Evolutionary conservation across 805 yeast species (phyloP), one percentile per base, ranked within the genome.

Genomic region (Candida montana): DNA sequence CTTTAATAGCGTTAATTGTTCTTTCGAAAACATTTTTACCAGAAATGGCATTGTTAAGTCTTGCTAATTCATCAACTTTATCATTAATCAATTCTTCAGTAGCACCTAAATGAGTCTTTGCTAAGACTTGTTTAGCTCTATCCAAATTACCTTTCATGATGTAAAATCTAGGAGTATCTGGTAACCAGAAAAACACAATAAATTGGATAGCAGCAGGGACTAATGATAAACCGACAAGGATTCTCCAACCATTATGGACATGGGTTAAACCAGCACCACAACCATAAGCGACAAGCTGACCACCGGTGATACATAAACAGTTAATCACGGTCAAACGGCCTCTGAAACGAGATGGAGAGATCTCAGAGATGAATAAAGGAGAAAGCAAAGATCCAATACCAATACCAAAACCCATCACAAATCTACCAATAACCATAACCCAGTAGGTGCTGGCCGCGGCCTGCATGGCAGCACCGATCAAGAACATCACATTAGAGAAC

Each of bases 371-470:
- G 71, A 89, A 90, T 43, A 91, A 70, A 1, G 99, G 99, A n/a
- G 98, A 88, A 42, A 88, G 83, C 40, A 91, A 69, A 3, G 97
- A 89, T 1, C 97, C 98, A 41, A 86, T 75, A 52, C 99, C 99
- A 21, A 91, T 97, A 53, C 96, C 98, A 63, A 86, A 85, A 15
- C 99, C 99, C 83, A 93, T 85, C 36, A 91, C 70, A 50, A 93
- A 82, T 60, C 98, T 75, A 33, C 98, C 99, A 12, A 68, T 80
- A 48, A 87, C 81, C 98, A 91, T 91, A 34, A 83, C 80, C 95
- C 96, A 87, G 45, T 88, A 81, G 4, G 81, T 69, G 41, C 77
- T 75, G 8, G 97, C 79, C 24, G 82, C 85, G 44, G 93, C 77
- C 67, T 91, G 99, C 45, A 90, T 67, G 33, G 77, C 74, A 17